Percentiles rank a stretch among this genome's conserved stretches.
phyloP scores from a whole-genome alignment of 129 eudicot genomes.

The Artemisia tridentata region DNA sequence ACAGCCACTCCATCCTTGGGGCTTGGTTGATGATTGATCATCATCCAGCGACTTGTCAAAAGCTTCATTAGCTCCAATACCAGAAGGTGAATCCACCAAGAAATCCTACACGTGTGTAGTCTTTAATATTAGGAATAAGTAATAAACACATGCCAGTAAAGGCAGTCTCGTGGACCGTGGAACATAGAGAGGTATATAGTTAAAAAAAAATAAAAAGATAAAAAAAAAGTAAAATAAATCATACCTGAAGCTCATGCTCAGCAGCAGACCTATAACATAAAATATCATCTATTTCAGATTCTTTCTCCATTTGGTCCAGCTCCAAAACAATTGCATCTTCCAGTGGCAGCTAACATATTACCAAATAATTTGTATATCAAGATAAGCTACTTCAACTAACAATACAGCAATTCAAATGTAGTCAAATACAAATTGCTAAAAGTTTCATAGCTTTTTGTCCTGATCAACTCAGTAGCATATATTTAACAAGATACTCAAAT shows the following conservation, averaged over 20 bases:
- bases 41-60: constrained; percentile 51
- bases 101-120: constrained; percentile 48
- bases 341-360: constrained; percentile 50
- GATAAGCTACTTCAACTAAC: not conserved
- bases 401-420: not conserved
- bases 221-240: too few species aligned
- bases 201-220: not conserved
- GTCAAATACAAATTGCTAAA: constrained; percentile 2
- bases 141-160: constrained; percentile 15
- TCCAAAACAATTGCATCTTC: constrained; percentile 58
- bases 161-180: not conserved
- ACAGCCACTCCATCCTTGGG: constrained; percentile 99
- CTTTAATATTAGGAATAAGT: constrained; percentile 15
- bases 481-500: not conserved
- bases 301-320: constrained; percentile 89
- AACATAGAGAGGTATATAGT: not conserved
- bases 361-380: constrained; percentile 9
- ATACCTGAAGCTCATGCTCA: constrained; percentile 80
- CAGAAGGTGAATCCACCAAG: constrained; percentile 43
- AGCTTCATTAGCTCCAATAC: constrained; percentile 41
- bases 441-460: not conserved
- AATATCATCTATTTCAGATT: constrained; percentile 79
- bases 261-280: constrained; percentile 77
- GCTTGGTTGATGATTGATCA: constrained; percentile 56
- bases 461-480: not conserved